These are phyloP conservation scores for Takakia lepidozioides DNA, from an alignment of 225 moss, liverwort and hornwort species.

Conservation along the genomic window DNA sequence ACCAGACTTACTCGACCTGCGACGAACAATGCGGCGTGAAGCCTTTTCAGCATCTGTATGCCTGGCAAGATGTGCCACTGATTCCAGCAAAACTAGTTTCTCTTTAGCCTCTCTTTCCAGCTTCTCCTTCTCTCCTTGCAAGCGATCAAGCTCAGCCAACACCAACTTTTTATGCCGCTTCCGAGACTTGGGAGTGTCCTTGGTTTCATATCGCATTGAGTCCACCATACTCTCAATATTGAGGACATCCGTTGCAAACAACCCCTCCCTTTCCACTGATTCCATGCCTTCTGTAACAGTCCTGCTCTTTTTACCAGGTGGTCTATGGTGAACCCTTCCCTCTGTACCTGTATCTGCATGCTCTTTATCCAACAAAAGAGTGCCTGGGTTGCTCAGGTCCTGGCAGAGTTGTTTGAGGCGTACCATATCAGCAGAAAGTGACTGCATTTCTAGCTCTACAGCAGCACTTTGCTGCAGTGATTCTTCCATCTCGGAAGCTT, in stretches of 20 bases:
- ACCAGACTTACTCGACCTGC: too few species aligned
- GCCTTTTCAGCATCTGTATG: too few species aligned
- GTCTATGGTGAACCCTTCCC: too few species aligned
- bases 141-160: conserved; percentile 1
- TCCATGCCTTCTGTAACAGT: too few species aligned
- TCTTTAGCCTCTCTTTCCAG: conserved; percentile 10
- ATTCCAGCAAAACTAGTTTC: conserved; percentile 11
- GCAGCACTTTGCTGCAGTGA: background rate
- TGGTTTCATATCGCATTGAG: background rate
- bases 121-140: conserved; percentile 4
- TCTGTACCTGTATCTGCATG: too few species aligned
- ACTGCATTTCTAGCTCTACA: conserved; percentile 1
- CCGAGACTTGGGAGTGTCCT: background rate
- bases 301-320: too few species aligned
- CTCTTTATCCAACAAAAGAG: too few species aligned
- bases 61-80: conserved; percentile 10
- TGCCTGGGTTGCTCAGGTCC: background rate
- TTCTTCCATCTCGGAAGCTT: background rate
- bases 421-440: background rate
- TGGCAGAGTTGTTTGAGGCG: conserved; percentile 3
- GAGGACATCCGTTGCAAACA: too few species aligned
- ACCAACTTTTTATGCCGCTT: too few species aligned
- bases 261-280: too few species aligned
- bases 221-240: too few species aligned
- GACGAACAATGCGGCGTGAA: too few species aligned